phyloP scores from a whole-genome alignment of 1,284 basidiomycete genomes.

The Phaffia rhodozyma region DNA sequence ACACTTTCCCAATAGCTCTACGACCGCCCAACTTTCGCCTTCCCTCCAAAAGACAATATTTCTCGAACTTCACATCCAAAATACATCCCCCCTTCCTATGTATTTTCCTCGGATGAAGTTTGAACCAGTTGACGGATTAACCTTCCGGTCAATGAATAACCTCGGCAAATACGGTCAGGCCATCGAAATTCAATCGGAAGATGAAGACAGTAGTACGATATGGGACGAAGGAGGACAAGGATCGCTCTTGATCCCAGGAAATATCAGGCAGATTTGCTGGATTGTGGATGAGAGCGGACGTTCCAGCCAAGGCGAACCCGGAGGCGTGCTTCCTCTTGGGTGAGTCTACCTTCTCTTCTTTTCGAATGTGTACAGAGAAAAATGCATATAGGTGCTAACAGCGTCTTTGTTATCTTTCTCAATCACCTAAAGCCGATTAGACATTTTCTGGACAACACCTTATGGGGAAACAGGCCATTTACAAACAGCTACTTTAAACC shows the following conservation, averaged over 20 bases:
- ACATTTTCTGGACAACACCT: conserved; percentile 14
- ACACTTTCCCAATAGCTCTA: conserved; percentile 5
- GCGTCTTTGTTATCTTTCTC: neutral
- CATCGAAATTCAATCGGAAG: no score
- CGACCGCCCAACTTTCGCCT: conserved; percentile 6
- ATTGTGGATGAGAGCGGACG: conserved; percentile 10
- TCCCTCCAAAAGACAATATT: conserved; percentile 4
- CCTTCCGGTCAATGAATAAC: neutral
- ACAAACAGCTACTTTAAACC: conserved; percentile 14
- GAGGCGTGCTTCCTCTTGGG: conserved; percentile 14
- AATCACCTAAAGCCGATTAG: conserved; percentile 2
- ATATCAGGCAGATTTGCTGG: conserved; percentile 16
- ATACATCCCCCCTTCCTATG: conserved; percentile 12
- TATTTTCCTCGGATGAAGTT: conserved; percentile 53
- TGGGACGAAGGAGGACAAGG: neutral
- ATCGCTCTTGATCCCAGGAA: conserved; percentile 2
- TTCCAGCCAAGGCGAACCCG: conserved; percentile 2
- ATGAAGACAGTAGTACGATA: neutral
- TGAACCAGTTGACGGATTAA: conserved; percentile 57
- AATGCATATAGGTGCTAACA: no score
- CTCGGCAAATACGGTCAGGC: neutral
- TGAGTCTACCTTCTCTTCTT: neutral
- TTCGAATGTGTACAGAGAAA: neutral
- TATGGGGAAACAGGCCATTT: conserved; percentile 17
- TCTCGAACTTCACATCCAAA: conserved; percentile 17